A percentile compares a stretch with the other conserved stretches of the same genome.
Evolutionary conservation across 129 eudicot genomes (phyloP).

Genomic region (Mikania micrantha): DNA sequence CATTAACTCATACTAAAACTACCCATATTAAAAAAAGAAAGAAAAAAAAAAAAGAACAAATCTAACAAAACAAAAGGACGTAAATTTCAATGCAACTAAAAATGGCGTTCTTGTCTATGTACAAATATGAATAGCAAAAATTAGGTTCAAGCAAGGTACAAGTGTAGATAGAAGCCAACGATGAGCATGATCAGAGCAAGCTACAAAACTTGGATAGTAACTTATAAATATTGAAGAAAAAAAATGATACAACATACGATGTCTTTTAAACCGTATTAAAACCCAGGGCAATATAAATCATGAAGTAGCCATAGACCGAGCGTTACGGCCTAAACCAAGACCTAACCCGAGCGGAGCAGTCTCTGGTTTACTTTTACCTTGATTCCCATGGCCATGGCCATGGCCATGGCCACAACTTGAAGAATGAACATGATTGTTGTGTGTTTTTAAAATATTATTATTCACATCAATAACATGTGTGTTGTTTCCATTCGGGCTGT

Average conservation of each 20-base stretch:
- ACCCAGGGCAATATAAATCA: constrained; percentile 25
- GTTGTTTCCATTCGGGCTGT: constrained; percentile 52
- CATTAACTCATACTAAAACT: too few relatives aligned
- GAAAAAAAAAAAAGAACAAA: too few relatives aligned
- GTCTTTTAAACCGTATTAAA: constrained; percentile 5
- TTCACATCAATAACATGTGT: constrained; percentile 51
- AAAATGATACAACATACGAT: constrained; percentile 19
- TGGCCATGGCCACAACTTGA: constrained; percentile 77
- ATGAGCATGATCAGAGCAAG: neutral
- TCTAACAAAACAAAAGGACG: too few relatives aligned
- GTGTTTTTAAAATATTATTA: constrained; percentile 30
- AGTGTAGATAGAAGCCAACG: constrained; percentile 10
- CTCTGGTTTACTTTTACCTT: constrained; percentile 33
- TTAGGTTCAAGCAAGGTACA: neutral
- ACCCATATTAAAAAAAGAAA: too few relatives aligned
- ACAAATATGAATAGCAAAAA: constrained; percentile 5
- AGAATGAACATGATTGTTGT: constrained; percentile 59
- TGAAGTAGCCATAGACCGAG: constrained; percentile 39
- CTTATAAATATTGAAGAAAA: constrained; percentile 14
- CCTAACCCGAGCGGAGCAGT: constrained; percentile 70
- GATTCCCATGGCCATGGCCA: constrained; percentile 59
- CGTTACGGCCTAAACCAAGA: constrained; percentile 51
- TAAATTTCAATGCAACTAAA: neutral
- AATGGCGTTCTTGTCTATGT: neutral
- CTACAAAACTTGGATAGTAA: constrained; percentile 26